A percentile compares a stretch with the other conserved stretches of the same genome.
Evolutionary conservation across 148 eudicot species (phyloP).

Genomic region (Diospyros kaki): DNA sequence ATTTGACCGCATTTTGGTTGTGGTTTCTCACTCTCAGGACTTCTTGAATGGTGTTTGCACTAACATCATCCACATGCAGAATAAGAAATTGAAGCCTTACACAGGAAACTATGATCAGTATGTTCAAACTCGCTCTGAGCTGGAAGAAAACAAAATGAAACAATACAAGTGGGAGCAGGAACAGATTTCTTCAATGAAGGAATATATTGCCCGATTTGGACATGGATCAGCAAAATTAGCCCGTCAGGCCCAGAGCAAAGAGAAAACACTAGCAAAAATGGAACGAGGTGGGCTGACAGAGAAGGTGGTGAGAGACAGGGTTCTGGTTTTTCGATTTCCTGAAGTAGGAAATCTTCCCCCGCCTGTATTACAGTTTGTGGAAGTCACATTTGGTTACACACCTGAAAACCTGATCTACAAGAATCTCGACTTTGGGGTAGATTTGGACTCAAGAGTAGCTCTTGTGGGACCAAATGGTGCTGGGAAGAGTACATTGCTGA

Average conservation of each 20-base stretch:
- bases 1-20: constrained; percentile 76
- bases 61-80: constrained; percentile 94
- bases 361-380: constrained; percentile 84
- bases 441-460: constrained; percentile 82
- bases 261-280: constrained; percentile 91
- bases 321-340: constrained; percentile 62
- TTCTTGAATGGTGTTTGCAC: constrained; percentile 94
- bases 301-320: constrained; percentile 60
- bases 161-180: constrained; percentile 98
- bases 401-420: constrained; percentile 73
- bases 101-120: constrained; percentile 86
- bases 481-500: constrained; percentile 85
- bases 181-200: constrained; percentile 84
- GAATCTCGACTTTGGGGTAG: constrained; percentile 80
- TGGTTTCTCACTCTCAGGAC: constrained; percentile 91
- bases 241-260: constrained; percentile 92
- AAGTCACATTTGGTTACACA: constrained; percentile 78
- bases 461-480: constrained; percentile 93
- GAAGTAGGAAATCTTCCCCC: constrained; percentile 96
- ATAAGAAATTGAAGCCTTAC: constrained; percentile 57
- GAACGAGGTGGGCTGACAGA: constrained; percentile 92
- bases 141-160: constrained; percentile 94
- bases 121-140: constrained; percentile 79
- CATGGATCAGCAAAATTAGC: constrained; percentile 94
- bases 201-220: constrained; percentile 90